Conservation (phyloP, 805 yeast species). For the Candida ficus region DNA sequence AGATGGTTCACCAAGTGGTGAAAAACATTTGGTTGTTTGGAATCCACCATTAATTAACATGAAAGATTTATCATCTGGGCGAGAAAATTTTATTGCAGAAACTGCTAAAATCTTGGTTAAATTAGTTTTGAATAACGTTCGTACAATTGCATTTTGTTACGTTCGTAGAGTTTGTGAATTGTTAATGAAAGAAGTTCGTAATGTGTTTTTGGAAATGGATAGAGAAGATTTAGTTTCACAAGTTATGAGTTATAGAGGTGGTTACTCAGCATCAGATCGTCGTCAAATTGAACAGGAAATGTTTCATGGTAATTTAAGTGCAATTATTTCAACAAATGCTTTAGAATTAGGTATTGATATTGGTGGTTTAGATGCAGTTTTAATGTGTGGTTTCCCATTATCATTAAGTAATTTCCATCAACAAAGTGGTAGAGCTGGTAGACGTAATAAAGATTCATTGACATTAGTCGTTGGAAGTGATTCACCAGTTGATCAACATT, state of each 20-base stretch:
- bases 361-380: constrained; percentile 86
- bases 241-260: constrained; percentile 93
- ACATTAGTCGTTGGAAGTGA: constrained; percentile 81
- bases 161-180: constrained; percentile 84
- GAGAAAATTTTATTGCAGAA: constrained; percentile 69
- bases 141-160: constrained; percentile 88
- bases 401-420: constrained; percentile 87
- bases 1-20: constrained; percentile 90
- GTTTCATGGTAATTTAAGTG: constrained; percentile 82
- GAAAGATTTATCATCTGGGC: constrained; percentile 48
- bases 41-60: constrained; percentile 70
- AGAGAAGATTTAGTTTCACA: constrained; percentile 46
- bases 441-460: constrained; percentile 79
- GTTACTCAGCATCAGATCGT: constrained; percentile 82
- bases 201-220: constrained; percentile 39
- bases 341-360: constrained; percentile 94
- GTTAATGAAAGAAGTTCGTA: constrained; percentile 76
- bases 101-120: constrained; percentile 71
- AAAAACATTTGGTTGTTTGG: constrained; percentile 74
- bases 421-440: constrained; percentile 96
- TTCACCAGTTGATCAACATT: constrained; percentile 83
- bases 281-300: constrained; percentile 82
- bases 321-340: constrained; percentile 93
- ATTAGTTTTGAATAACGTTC: constrained; percentile 55
- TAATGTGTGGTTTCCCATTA: constrained; percentile 89